These are phyloP conservation scores for Ramaria sp. DNA, from an alignment of 768 basidiomycete genomes.

Conservation along the genomic window DNA sequence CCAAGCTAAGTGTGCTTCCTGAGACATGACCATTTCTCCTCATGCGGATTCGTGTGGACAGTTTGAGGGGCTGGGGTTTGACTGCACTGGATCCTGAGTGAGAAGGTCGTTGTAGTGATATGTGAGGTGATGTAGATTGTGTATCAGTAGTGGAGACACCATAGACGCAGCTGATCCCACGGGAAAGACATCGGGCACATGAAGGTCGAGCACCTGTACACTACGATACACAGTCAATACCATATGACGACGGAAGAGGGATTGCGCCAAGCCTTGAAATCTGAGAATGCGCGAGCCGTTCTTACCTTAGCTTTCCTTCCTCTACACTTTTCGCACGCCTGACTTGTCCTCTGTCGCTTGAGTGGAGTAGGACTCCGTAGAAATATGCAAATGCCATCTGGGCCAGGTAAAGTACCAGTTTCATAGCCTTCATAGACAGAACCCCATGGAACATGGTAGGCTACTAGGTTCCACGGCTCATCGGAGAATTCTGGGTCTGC, in stretches of 20 bases:
- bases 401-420: slow-evolving; percentile 25
- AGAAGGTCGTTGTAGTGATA: neutral
- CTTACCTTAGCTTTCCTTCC: slow-evolving; percentile 61
- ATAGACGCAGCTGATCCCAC: slow-evolving; percentile 56
- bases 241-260: neutral
- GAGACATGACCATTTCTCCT: neutral
- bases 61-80: neutral
- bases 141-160: slow-evolving; percentile 11
- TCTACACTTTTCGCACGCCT: slow-evolving; percentile 70
- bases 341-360: slow-evolving; percentile 44
- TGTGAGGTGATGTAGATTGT: neutral
- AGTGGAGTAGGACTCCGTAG: slow-evolving; percentile 29
- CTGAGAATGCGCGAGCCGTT: slow-evolving; percentile 10
- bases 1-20: neutral
- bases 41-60: neutral
- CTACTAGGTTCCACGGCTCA: slow-evolving; percentile 28
- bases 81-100: neutral
- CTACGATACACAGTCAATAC: slow-evolving; percentile 22
- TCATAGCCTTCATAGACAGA: slow-evolving; percentile 23
- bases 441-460: slow-evolving; percentile 31
- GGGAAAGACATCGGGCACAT: slow-evolving; percentile 51
- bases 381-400: slow-evolving; percentile 25
- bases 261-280: too few relatives aligned
- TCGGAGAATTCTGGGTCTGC: slow-evolving; percentile 8
- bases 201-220: slow-evolving; percentile 64